Evolutionary conservation across 2,329 filamentous ascomycete species (phyloP).

Genomic region (Sarocladium kiliense): DNA sequence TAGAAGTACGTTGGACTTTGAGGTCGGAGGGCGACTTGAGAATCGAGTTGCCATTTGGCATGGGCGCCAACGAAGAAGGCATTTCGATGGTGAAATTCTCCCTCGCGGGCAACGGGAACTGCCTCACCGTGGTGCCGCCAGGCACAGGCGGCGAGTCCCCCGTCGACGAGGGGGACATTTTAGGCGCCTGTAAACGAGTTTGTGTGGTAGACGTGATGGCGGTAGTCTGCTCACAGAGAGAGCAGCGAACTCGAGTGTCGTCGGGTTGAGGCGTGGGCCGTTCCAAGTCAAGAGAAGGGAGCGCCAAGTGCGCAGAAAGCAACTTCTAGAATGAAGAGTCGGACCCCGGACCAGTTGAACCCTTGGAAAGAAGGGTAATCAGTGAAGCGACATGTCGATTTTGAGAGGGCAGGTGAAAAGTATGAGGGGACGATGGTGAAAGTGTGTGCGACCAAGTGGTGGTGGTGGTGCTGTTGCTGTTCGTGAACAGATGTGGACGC

Average conservation of each 20-base stretch:
- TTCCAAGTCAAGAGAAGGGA: background rate
- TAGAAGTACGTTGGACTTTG: constrained; percentile 40
- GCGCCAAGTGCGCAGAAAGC: background rate
- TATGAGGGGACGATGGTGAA: background rate
- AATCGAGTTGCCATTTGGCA: constrained; percentile 32
- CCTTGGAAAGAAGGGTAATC: background rate
- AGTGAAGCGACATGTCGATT: constrained; percentile 5
- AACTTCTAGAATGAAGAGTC: background rate
- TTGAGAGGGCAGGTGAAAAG: background rate
- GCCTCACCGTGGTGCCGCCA: constrained; percentile 30
- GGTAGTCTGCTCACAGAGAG: constrained; percentile 6
- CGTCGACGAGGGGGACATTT: constrained; percentile 49
- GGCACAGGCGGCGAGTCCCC: constrained; percentile 46
- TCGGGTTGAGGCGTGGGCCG: background rate
- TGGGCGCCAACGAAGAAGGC: constrained; percentile 36
- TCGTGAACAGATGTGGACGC: no score
- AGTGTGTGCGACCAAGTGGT: background rate
- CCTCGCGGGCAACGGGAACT: constrained; percentile 40
- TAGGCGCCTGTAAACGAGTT: background rate
- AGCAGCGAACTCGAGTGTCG: background rate
- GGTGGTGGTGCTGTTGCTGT: background rate
- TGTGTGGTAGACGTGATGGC: constrained; percentile 1
- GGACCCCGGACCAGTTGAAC: background rate
- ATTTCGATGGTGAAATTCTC: constrained; percentile 46
- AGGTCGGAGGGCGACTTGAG: constrained; percentile 48